These are phyloP conservation scores for Cornus florida DNA, from an alignment of 148 eudicot genomes.

Conservation along the genomic window DNA sequence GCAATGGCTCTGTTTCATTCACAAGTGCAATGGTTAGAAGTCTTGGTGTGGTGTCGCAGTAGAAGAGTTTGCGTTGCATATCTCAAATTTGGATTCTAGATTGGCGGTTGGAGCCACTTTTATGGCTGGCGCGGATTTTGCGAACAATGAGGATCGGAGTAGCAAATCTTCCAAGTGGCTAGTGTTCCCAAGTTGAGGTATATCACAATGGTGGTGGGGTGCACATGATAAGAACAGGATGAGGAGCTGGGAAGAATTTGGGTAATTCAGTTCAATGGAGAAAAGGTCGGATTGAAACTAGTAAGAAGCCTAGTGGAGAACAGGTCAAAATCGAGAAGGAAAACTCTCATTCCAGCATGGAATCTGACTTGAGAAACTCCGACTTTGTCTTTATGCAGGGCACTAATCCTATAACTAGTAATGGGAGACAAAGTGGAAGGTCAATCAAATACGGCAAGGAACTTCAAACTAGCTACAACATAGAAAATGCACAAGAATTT, in stretches of 20 bases:
- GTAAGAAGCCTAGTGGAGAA: conserved; percentile 62
- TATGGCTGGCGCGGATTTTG: conserved; percentile 49
- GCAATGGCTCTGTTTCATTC: conserved; percentile 44
- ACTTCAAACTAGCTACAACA: conserved; percentile 24
- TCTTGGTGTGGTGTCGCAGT: conserved; percentile 19
- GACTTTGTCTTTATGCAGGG: conserved; percentile 63
- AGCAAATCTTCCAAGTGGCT: conserved; percentile 80
- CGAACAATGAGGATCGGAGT: conserved; percentile 70
- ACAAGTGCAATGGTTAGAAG: conserved; percentile 20
- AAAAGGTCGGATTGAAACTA: conserved; percentile 37
- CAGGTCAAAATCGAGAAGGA: conserved; percentile 54
- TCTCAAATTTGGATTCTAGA: conserved; percentile 21
- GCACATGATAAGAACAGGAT: conserved; percentile 33
- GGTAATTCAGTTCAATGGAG: conserved; percentile 26
- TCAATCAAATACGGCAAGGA: conserved; percentile 23
- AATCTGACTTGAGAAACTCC: conserved; percentile 79
- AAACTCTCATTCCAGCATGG: conserved; percentile 72
- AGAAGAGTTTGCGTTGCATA: conserved; percentile 29
- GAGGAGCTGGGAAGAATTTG: conserved; percentile 35
- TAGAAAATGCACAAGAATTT: conserved; percentile 21
- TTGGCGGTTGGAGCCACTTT: conserved; percentile 29
- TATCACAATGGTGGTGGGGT: conserved; percentile 19
- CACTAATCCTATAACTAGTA: conserved; percentile 32
- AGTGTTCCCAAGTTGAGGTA: conserved; percentile 48
- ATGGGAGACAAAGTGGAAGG: conserved; percentile 44